These are phyloP conservation scores for Pythium sp. DNA, from an alignment of 352 stramenopile species.

Conservation along the genomic window DNA sequence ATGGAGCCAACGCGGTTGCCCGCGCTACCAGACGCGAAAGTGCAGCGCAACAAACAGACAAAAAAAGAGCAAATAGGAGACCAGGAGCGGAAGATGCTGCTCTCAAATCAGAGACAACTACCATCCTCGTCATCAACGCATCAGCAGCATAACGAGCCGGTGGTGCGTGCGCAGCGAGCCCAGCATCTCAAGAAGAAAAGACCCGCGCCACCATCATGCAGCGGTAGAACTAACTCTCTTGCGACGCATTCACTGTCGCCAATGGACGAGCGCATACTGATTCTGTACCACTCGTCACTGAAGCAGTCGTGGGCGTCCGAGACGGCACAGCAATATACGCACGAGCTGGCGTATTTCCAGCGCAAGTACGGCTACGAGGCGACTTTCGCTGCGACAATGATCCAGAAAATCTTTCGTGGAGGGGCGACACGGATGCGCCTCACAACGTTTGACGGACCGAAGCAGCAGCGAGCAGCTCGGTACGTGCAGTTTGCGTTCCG, in stretches of 20 bases:
- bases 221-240: background rate
- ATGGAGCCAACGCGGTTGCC: background rate
- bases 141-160: background rate
- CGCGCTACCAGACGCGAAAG: background rate
- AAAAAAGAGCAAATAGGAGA: background rate
- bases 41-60: background rate
- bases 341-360: background rate
- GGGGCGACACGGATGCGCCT: constrained; percentile 30
- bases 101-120: background rate
- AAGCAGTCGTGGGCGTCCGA: constrained; percentile 24
- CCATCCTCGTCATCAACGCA: background rate
- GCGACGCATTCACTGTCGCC: constrained; percentile 20
- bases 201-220: background rate
- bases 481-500: constrained; percentile 40
- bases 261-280: constrained; percentile 59
- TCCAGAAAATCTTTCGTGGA: constrained; percentile 51
- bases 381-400: constrained; percentile 54
- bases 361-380: constrained; percentile 42
- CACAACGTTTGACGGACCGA: constrained; percentile 35
- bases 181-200: background rate
- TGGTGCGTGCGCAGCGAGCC: too few species aligned
- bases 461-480: constrained; percentile 30
- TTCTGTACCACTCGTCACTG: constrained; percentile 62
- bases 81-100: background rate
- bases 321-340: background rate